phyloP scores from a whole-genome alignment of 257 asterid species.

The Solanum boliviense region DNA sequence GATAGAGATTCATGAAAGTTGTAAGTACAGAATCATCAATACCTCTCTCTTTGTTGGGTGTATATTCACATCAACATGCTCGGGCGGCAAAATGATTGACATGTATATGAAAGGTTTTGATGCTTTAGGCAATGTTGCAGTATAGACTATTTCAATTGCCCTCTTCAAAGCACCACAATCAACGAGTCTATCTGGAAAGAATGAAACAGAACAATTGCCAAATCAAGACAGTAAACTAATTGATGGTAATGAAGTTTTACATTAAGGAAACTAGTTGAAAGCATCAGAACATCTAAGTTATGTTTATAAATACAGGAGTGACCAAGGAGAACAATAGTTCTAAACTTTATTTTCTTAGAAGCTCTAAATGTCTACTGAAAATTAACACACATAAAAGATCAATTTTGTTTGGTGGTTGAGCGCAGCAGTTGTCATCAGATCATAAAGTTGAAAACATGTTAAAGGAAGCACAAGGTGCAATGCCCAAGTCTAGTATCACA shows the following conservation, averaged over 20 bases:
- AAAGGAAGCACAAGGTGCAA: background rate
- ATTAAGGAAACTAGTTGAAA: background rate
- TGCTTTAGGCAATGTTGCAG: slow-evolving; percentile 96
- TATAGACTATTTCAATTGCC: slow-evolving; percentile 90
- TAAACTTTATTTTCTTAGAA: background rate
- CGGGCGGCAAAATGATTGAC: slow-evolving; percentile 82
- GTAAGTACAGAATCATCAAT: background rate
- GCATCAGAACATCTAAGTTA: background rate
- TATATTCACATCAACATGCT: slow-evolving; percentile 87
- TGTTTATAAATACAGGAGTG: background rate
- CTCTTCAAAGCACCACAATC: slow-evolving; percentile 89
- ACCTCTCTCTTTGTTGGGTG: slow-evolving; percentile 99
- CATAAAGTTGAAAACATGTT: background rate
- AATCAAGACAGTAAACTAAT: background rate
- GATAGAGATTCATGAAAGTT: background rate
- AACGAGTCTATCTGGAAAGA: slow-evolving; percentile 72
- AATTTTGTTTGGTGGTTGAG: background rate
- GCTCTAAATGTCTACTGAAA: background rate
- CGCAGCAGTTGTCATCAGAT: background rate
- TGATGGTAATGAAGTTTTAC: background rate
- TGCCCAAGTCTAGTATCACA: background rate
- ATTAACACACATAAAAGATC: background rate
- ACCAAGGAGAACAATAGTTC: background rate
- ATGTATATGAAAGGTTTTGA: slow-evolving; percentile 86
- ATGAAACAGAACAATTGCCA: slow-evolving; percentile 4